phyloP scores from a whole-genome alignment of 495 filamentous ascomycete species.

The Astrothelium subdiscretum region DNA sequence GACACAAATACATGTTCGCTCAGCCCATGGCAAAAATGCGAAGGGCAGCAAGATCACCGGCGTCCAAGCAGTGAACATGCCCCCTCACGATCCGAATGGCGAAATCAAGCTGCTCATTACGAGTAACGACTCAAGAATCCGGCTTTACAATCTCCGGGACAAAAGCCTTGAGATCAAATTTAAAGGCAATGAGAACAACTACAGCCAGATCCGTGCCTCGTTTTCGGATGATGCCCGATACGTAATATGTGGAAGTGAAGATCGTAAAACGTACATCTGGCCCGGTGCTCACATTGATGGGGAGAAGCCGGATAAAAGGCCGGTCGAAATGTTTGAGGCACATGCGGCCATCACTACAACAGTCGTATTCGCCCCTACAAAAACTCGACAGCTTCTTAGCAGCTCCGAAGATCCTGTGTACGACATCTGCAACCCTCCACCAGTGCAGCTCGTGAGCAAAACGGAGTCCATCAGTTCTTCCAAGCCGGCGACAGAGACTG shows the following conservation, averaged over 20 bases:
- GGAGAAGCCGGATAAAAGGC: constrained; percentile 63
- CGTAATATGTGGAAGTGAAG: constrained; percentile 89
- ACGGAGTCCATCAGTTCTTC: constrained; percentile 41
- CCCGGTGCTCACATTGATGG: constrained; percentile 36
- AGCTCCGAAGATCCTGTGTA: constrained; percentile 84
- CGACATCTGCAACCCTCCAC: constrained; percentile 92
- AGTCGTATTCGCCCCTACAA: constrained; percentile 70
- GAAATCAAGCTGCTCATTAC: constrained; percentile 82
- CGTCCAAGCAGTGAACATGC: constrained; percentile 64
- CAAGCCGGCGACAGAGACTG: constrained; percentile 18
- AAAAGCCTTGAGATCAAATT: constrained; percentile 81
- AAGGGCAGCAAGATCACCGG: constrained; percentile 97
- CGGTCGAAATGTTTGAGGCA: constrained; percentile 80
- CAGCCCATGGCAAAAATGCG: constrained; percentile 80
- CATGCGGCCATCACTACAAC: constrained; percentile 81
- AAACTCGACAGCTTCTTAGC: constrained; percentile 64
- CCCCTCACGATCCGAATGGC: constrained; percentile 48
- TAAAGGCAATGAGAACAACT: constrained; percentile 85
- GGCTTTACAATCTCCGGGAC: constrained; percentile 76
- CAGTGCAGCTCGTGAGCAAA: constrained; percentile 69
- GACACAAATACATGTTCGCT: constrained; percentile 79
- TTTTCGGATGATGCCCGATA: constrained; percentile 84
- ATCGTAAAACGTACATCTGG: constrained; percentile 84
- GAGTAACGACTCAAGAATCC: constrained; percentile 90
- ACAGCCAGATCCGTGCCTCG: constrained; percentile 77